Evolutionary conservation across 768 basidiomycete genomes (phyloP).

Genomic region (Xerocomellus intermedius): DNA sequence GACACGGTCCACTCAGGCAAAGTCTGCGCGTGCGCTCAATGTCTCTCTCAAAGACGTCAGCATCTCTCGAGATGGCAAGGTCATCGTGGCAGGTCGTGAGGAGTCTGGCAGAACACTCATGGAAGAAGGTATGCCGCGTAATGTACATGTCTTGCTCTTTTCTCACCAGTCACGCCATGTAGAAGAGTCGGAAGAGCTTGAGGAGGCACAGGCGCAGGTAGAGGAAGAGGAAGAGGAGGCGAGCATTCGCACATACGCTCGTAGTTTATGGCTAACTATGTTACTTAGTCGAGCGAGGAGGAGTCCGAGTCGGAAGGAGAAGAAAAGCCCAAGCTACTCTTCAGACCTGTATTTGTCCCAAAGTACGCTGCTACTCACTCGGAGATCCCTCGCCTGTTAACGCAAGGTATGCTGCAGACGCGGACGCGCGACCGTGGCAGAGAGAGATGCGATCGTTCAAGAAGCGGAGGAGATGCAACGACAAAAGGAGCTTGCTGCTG

Average conservation of each 20-base stretch:
- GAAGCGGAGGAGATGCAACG: slow-evolving; percentile 74
- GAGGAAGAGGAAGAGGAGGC: slow-evolving; percentile 40
- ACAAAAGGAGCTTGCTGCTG: slow-evolving; percentile 70
- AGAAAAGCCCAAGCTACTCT: slow-evolving; percentile 68
- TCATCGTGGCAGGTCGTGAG: slow-evolving; percentile 73
- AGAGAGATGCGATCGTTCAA: slow-evolving; percentile 62
- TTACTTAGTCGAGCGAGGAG: slow-evolving; percentile 79
- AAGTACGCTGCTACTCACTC: slow-evolving; percentile 57
- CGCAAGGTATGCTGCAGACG: slow-evolving; percentile 46
- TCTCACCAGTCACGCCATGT: slow-evolving; percentile 2
- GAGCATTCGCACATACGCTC: slow-evolving; percentile 16
- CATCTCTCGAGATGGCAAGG: slow-evolving; percentile 77
- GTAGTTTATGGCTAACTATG: slow-evolving; percentile 16
- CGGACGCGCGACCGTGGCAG: slow-evolving; percentile 68
- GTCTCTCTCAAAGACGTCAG: slow-evolving; percentile 77
- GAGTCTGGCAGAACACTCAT: slow-evolving; percentile 74
- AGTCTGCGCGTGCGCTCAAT: slow-evolving; percentile 56
- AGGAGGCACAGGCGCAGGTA: slow-evolving; percentile 44
- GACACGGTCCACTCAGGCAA: slow-evolving; percentile 35
- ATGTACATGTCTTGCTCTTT: slow-evolving; percentile 13
- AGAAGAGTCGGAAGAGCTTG: slow-evolving; percentile 37
- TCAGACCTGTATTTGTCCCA: slow-evolving; percentile 91
- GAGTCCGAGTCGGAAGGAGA: slow-evolving; percentile 76
- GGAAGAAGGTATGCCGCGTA: slow-evolving; percentile 46
- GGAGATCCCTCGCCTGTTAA: slow-evolving; percentile 1